Percentiles rank a stretch among this genome's conserved stretches.
Conservation (phyloP, 257 asterid species). For the Salvia hispanica region DNA sequence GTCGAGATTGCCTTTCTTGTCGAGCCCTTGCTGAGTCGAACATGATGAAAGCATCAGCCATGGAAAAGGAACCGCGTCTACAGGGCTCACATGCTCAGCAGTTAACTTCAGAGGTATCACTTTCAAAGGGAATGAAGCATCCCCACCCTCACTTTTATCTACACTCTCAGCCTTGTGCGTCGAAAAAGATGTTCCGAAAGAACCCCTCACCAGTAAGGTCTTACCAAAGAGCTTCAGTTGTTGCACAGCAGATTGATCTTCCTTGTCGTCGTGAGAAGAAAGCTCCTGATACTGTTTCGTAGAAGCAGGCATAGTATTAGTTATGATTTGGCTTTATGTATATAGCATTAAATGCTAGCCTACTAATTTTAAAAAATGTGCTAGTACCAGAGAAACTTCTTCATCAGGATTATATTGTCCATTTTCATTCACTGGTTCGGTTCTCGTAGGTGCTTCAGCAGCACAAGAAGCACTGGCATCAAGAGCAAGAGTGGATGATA, state of each 20-base stretch:
- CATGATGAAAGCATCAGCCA: slow-evolving; percentile 42
- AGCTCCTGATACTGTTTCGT: slow-evolving; percentile 53
- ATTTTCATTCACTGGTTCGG: slow-evolving; percentile 38
- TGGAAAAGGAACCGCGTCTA: slow-evolving; percentile 31
- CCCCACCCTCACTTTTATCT: slow-evolving; percentile 37
- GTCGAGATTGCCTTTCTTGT: slow-evolving; percentile 24
- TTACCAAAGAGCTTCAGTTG: slow-evolving; percentile 81
- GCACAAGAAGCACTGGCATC: slow-evolving; percentile 21
- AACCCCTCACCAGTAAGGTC: slow-evolving; percentile 57
- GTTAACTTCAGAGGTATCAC: slow-evolving; percentile 34
- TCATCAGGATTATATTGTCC: slow-evolving; percentile 44
- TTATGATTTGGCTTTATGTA: neutral
- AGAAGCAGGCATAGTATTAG: slow-evolving; percentile 15
- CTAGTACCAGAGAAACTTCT: slow-evolving; percentile 48
- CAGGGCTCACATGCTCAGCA: neutral
- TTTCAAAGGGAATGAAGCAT: slow-evolving; percentile 32
- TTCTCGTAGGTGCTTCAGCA: slow-evolving; percentile 38
- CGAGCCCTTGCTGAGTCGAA: slow-evolving; percentile 38
- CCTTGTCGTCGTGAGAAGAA: slow-evolving; percentile 41
- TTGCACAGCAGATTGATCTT: slow-evolving; percentile 50
- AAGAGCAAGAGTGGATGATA: slow-evolving; percentile 42
- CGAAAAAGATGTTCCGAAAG: slow-evolving; percentile 35
- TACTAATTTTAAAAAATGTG: neutral
- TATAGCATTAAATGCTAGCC: neutral
- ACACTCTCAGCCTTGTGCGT: slow-evolving; percentile 36